Evolutionary conservation across 768 basidiomycete genomes (phyloP), one percentile per base, ranked within the genome.

Genomic region (Bullera alba): DNA sequence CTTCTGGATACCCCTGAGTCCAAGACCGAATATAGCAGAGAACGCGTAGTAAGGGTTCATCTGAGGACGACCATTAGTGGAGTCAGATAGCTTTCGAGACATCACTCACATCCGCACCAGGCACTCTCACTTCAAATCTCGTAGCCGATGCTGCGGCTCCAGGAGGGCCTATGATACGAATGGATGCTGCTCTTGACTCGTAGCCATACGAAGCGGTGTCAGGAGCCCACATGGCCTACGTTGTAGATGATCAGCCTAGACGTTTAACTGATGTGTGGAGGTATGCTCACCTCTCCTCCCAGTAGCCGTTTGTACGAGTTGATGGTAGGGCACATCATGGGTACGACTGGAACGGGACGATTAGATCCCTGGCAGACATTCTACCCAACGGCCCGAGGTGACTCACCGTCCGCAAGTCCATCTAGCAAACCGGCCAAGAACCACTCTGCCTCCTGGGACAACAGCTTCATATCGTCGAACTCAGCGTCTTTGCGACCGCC

Each of bases 241-340:
- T 35, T 4, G 12, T 50, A 12, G 15, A 34, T 12, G 38, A 6
- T n/a, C n/a, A n/a, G n/a, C n/a, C n/a, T n/a, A 37, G 23, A 60
- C 34, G 6, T 30, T 35, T 27, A 0, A 43, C 19, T 29, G 21
- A 8, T 38, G n/a, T n/a, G n/a, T n/a, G n/a, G n/a, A n/a, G n/a
- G n/a, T n/a, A n/a, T 28, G 42, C 65, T 44, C 42, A 71, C 84
- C 69, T 91, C 89, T 12, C 91, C 91, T 17, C 87, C 91, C 17
- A 88, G 84, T 6, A 99, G 81, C 15, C 95, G 87, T 69, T 97
- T 99, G 77, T 99, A 99, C 6, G 93, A 91, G 64, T 93, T 93
- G 74, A 95, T 84, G 0, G 87, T 93, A 1, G 88, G 90, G 58
- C 78, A 73, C 69, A 87, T 85, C 79, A 83, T 78, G 6, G 89